These are phyloP conservation scores for Candida gorgasii DNA, from an alignment of 805 yeast genomes.

Conservation along the genomic window DNA sequence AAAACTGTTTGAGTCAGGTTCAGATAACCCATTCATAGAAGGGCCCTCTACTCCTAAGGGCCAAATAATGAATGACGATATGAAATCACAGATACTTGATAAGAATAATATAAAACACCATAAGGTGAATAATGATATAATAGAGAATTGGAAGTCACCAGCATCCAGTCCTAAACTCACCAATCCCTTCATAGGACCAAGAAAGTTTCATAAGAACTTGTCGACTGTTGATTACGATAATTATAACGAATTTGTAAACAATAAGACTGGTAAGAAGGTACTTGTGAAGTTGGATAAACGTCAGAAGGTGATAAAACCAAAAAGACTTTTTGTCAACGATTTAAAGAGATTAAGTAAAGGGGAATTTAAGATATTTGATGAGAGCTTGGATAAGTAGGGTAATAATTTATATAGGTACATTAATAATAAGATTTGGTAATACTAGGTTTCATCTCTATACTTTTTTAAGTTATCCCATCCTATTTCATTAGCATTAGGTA, in stretches of 20 bases:
- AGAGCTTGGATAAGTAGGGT: no score
- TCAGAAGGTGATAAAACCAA: conserved; percentile 40
- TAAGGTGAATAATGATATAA: background rate
- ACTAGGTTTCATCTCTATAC: conserved; percentile 19
- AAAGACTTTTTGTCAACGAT: conserved; percentile 21
- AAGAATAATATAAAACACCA: background rate
- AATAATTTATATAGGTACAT: background rate
- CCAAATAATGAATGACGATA: conserved; percentile 33
- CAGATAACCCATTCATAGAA: background rate
- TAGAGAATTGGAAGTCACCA: conserved; percentile 1
- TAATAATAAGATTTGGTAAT: no score
- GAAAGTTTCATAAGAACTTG: conserved; percentile 1
- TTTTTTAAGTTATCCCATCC: conserved; percentile 47
- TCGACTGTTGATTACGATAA: conserved; percentile 29
- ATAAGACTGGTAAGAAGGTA: conserved; percentile 40
- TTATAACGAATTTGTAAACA: conserved; percentile 38
- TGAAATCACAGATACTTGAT: conserved; percentile 5
- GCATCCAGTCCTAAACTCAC: background rate
- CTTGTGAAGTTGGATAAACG: conserved; percentile 27
- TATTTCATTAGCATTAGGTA: conserved; percentile 43
- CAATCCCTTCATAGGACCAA: conserved; percentile 29
- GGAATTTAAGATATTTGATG: conserved; percentile 15
- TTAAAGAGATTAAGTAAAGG: background rate
- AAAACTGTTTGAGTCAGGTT: no score
- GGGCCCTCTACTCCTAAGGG: conserved; percentile 14